Evolutionary conservation across 495 filamentous ascomycete genomes (phyloP), one percentile per base, ranked within the genome.

Genomic region (Collariella sp.): DNA sequence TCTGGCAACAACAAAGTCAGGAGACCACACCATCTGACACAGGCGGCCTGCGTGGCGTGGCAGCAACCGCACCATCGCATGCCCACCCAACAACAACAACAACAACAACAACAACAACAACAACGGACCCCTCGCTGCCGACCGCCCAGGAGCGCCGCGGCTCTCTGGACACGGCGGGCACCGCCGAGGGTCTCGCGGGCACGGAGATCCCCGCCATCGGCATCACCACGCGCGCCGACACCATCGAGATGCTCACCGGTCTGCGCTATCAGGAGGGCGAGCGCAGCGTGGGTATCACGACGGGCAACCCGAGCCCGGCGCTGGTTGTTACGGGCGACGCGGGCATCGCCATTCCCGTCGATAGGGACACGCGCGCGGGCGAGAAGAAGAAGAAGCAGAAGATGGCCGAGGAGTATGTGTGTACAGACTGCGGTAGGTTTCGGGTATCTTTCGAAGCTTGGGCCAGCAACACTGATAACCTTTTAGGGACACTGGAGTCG

Each of bases 241-340:
- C 84, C 0, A 94, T 98, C 55, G 93, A 97, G 69, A 89, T 95
- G 75, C 76, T 96, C 52, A 98, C 93, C 0, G 93, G 93, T 42
- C 73, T 98, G 16, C 77, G 84, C 56, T 96, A 95, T 63, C 81
- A 83, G 36, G 87, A 95, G 46, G 93, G 93, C 45, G 93, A 98
- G 71, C 76, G 91, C 50, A 90, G 86, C 33, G 82, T 84, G 53
- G 91, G 91, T 10, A 87, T 97, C 57, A 91, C 86, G 62, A 95
- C 90, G 12, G 93, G 93, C 18, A 82, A 85, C 59, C 79, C 77
- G 42, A 87, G 82, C 54, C 88, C 89, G 16, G 81, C 83, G 1
- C 70, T 97, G 34, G 84, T 96, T 52, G 83, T 96, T 52, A 83
- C 89, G 54, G 91, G 87, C 34, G 89, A 95, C 62, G 87, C 80